These are phyloP conservation scores for Fraxinus dipetala DNA, from an alignment of 305 asterid genomes.

Conservation along the genomic window DNA sequence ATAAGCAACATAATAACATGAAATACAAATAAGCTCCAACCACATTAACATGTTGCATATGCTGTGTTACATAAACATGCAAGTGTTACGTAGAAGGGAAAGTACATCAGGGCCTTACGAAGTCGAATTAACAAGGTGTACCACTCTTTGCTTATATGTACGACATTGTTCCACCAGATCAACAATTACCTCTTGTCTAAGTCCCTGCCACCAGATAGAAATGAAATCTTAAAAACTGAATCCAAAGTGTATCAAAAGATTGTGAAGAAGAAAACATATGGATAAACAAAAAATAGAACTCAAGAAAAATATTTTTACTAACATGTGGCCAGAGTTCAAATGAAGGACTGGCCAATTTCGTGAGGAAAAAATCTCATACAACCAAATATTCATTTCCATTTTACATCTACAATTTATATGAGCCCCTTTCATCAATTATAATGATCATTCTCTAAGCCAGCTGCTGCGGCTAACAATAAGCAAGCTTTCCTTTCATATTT, in stretches of 20 bases:
- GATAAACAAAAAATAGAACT: neutral
- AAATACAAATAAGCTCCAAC: neutral
- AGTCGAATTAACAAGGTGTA: slow-evolving; percentile 96
- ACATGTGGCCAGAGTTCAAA: slow-evolving; percentile 14
- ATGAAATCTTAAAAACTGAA: slow-evolving; percentile 8
- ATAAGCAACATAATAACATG: neutral
- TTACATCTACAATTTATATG: neutral
- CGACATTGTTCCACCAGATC: slow-evolving; percentile 98
- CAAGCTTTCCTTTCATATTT: slow-evolving; percentile 22
- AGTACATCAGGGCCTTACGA: slow-evolving; percentile 64
- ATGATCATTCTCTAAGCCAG: slow-evolving; percentile 20
- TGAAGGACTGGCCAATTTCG: neutral
- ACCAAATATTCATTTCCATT: slow-evolving; percentile 10
- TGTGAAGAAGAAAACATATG: neutral
- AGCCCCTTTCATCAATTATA: slow-evolving; percentile 3
- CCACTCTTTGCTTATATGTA: slow-evolving; percentile 90
- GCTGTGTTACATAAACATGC: neutral
- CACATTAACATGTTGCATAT: neutral
- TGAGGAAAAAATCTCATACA: neutral
- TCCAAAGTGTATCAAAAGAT: neutral
- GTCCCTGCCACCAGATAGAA: slow-evolving; percentile 51
- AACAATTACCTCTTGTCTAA: slow-evolving; percentile 92
- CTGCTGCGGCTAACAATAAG: slow-evolving; percentile 8
- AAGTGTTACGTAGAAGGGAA: slow-evolving; percentile 12
- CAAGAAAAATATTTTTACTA: neutral